Conservation (phyloP, 108 stramenopile genomes). For the Cyclotella distinguenda region DNA sequence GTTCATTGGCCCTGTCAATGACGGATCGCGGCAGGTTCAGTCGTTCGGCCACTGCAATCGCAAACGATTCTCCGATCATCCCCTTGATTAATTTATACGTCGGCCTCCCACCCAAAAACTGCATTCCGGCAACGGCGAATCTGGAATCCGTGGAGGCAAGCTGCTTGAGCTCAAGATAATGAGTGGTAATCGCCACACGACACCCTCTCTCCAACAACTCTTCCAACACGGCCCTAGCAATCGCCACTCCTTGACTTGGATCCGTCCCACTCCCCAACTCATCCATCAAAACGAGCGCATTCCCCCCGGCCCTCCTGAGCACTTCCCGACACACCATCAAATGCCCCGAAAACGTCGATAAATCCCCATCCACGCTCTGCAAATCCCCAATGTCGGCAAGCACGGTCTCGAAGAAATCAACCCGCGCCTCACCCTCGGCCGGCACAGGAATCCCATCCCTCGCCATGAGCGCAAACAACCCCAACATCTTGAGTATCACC, state of each 20-base stretch:
- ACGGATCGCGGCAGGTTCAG: slow-evolving; percentile 71
- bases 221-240: slow-evolving; percentile 93
- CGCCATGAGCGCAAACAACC: slow-evolving; percentile 85
- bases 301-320: slow-evolving; percentile 57
- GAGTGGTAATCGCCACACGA: slow-evolving; percentile 92
- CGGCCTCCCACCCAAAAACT: slow-evolving; percentile 84
- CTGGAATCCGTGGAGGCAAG: slow-evolving; percentile 83
- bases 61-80: slow-evolving; percentile 92
- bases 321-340: slow-evolving; percentile 85
- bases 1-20: slow-evolving; percentile 69
- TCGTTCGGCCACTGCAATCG: slow-evolving; percentile 86
- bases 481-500: slow-evolving; percentile 88
- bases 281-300: slow-evolving; percentile 91
- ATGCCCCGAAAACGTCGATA: slow-evolving; percentile 94
- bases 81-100: slow-evolving; percentile 90
- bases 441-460: slow-evolving; percentile 91
- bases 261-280: slow-evolving; percentile 94
- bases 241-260: slow-evolving; percentile 92
- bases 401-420: slow-evolving; percentile 86
- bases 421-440: slow-evolving; percentile 54
- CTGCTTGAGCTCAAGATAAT: slow-evolving; percentile 91
- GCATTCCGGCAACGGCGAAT: slow-evolving; percentile 90
- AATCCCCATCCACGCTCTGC: slow-evolving; percentile 88
- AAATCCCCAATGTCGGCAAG: slow-evolving; percentile 94
- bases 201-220: slow-evolving; percentile 81